phyloP scores from a whole-genome alignment of 441 rosid species.

The Pelargonium australe region DNA sequence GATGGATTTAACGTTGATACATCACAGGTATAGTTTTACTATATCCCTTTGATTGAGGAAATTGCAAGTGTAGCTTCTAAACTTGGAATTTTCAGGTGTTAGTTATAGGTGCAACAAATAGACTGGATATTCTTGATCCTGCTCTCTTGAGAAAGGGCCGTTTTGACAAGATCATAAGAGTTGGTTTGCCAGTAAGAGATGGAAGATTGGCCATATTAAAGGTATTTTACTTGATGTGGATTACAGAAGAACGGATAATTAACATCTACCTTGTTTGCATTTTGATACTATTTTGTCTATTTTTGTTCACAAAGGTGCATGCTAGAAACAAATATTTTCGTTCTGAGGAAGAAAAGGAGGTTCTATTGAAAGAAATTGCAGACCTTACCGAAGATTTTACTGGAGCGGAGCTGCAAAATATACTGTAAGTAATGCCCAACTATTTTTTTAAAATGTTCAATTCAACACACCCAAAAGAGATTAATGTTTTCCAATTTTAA shows the following conservation, averaged over 20 bases:
- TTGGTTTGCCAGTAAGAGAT: slow-evolving; percentile 90
- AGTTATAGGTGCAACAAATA: slow-evolving; percentile 93
- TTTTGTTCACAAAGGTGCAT: slow-evolving; percentile 58
- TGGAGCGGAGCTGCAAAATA: slow-evolving; percentile 96
- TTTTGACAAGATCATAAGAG: slow-evolving; percentile 90
- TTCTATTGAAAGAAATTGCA: slow-evolving; percentile 71
- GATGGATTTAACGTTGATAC: slow-evolving; percentile 93
- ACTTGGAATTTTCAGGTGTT: slow-evolving; percentile 58
- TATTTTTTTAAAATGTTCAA: slow-evolving; percentile 2
- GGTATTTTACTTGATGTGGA: slow-evolving; percentile 36
- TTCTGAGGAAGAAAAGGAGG: slow-evolving; percentile 75
- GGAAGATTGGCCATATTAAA: slow-evolving; percentile 88
- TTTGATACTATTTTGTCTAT: slow-evolving; percentile 14
- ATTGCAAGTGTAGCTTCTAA: slow-evolving; percentile 21
- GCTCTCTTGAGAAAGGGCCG: slow-evolving; percentile 98
- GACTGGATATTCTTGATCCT: slow-evolving; percentile 93
- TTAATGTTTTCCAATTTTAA: slow-evolving; percentile 30
- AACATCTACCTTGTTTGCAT: slow-evolving; percentile 13
- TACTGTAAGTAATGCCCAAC: slow-evolving; percentile 44
- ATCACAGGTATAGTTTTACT: slow-evolving; percentile 55
- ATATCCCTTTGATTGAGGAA: slow-evolving; percentile 18
- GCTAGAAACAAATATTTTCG: slow-evolving; percentile 84
- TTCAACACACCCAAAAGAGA: slow-evolving; percentile 7
- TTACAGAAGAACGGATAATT: slow-evolving; percentile 16
- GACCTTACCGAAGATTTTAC: slow-evolving; percentile 83